Evolutionary conservation across 2,329 filamentous ascomycete genomes (phyloP).

Genomic region (Gaeumannomyces sp.): DNA sequence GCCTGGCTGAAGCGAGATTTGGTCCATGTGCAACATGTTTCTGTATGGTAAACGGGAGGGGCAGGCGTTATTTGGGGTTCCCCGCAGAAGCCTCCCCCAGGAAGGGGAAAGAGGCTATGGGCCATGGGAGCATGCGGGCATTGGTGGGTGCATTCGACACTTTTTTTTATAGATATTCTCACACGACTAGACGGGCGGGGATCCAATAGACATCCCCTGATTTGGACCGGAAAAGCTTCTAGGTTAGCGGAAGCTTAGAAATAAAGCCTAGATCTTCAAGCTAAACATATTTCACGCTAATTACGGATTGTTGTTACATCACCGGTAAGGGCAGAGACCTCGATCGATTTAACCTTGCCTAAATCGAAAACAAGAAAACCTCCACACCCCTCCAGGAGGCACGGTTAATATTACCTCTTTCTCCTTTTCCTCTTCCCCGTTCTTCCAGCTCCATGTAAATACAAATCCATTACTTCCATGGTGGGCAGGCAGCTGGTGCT

Average conservation of each 20-base stretch:
- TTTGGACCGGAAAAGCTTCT: neutral
- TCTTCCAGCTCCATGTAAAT: too few species aligned
- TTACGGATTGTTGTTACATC: too few species aligned
- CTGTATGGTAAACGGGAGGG: neutral
- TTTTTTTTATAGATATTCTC: neutral
- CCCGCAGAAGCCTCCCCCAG: neutral
- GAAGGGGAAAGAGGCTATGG: neutral
- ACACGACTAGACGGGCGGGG: neutral
- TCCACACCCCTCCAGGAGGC: too few species aligned
- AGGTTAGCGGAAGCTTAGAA: neutral
- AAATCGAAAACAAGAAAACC: too few species aligned
- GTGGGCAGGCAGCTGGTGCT: too few species aligned
- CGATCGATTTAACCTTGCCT: too few species aligned
- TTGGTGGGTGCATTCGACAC: neutral
- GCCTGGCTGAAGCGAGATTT: constrained; percentile 20
- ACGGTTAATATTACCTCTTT: too few species aligned
- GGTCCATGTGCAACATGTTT: neutral
- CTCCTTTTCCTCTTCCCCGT: too few species aligned
- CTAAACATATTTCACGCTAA: too few species aligned
- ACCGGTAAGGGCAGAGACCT: too few species aligned
- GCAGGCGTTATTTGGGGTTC: neutral
- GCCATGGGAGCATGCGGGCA: neutral
- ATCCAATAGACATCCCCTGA: neutral
- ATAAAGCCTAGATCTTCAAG: neutral
- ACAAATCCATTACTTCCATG: too few species aligned